phyloP scores from a whole-genome alignment of 805 yeast species.

The Ogataea corticis region DNA sequence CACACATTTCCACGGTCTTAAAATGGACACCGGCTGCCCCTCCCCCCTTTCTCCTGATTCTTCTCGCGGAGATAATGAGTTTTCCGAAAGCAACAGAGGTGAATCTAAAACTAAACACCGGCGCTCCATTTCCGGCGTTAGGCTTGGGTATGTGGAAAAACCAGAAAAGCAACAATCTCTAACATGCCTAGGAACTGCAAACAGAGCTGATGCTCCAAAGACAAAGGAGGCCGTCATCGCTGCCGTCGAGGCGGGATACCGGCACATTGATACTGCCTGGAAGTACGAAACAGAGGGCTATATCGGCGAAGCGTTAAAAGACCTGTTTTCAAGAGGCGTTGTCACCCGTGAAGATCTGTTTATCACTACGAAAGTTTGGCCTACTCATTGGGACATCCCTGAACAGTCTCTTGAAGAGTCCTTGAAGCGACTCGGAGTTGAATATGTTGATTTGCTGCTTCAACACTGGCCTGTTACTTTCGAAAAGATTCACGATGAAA shows the following conservation, averaged over 20 bases:
- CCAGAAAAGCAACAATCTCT: too few relatives aligned
- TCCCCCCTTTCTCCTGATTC: too few relatives aligned
- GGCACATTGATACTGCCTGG: slow-evolving; percentile 45
- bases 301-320: slow-evolving; percentile 41
- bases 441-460: slow-evolving; percentile 46
- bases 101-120: slow-evolving; percentile 16
- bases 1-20: too few relatives aligned
- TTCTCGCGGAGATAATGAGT: too few relatives aligned
- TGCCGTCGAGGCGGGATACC: slow-evolving; percentile 35
- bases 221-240: slow-evolving; percentile 16
- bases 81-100: background rate
- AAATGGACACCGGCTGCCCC: too few relatives aligned
- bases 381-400: slow-evolving; percentile 31
- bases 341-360: slow-evolving; percentile 17
- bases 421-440: slow-evolving; percentile 38
- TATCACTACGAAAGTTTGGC: slow-evolving; percentile 22
- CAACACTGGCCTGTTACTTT: slow-evolving; percentile 47
- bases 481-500: slow-evolving; percentile 20
- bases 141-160: too few relatives aligned
- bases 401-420: slow-evolving; percentile 38
- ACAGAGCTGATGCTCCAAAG: slow-evolving; percentile 6
- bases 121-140: slow-evolving; percentile 19
- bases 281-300: slow-evolving; percentile 41
- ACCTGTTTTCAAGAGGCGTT: slow-evolving; percentile 6
- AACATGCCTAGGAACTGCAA: slow-evolving; percentile 27